These are phyloP conservation scores for Ascochyta clinopodiicola DNA, from an alignment of 2,329 filamentous ascomycete genomes.

Conservation along the genomic window DNA sequence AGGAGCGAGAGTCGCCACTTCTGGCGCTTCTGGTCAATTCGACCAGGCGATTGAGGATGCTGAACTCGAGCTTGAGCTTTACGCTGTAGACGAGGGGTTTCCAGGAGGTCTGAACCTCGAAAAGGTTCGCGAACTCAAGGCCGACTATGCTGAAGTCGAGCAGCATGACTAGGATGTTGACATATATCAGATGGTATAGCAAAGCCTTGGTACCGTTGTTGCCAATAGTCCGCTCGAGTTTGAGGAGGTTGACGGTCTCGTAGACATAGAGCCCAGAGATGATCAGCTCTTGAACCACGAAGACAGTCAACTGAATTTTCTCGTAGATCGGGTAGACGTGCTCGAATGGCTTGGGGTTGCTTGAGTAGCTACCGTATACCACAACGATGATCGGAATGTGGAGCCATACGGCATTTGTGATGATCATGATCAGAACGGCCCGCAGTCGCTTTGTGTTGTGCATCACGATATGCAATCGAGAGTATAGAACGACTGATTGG, in stretches of 20 bases:
- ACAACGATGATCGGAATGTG: constrained; percentile 62
- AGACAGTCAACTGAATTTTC: constrained; percentile 51
- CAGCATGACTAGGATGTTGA: constrained; percentile 32
- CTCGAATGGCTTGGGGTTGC: constrained; percentile 36
- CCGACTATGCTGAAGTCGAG: constrained; percentile 32
- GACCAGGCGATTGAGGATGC: constrained; percentile 53
- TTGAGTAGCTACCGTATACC: constrained; percentile 57
- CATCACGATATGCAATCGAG: constrained; percentile 64
- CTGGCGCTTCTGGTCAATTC: constrained; percentile 20
- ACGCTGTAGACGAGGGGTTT: constrained; percentile 52
- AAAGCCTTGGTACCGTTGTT: constrained; percentile 20
- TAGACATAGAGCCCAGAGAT: constrained; percentile 58
- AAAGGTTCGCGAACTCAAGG: constrained; percentile 27
- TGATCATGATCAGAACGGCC: constrained; percentile 62
- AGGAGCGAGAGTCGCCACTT: constrained; percentile 17
- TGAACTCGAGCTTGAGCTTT: constrained; percentile 61
- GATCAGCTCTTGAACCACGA: constrained; percentile 47
- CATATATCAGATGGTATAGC: constrained; percentile 27
- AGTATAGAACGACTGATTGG: constrained; percentile 66
- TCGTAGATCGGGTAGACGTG: constrained; percentile 47
- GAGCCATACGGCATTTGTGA: constrained; percentile 58
- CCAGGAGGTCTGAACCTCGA: constrained; percentile 35
- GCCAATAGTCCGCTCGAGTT: constrained; percentile 22
- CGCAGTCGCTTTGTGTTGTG: constrained; percentile 55
- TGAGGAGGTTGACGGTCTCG: constrained; percentile 46